Base-by-base conservation (phyloP, 768 basidiomycete genomes). In the Tricholoma sp. region DNA sequence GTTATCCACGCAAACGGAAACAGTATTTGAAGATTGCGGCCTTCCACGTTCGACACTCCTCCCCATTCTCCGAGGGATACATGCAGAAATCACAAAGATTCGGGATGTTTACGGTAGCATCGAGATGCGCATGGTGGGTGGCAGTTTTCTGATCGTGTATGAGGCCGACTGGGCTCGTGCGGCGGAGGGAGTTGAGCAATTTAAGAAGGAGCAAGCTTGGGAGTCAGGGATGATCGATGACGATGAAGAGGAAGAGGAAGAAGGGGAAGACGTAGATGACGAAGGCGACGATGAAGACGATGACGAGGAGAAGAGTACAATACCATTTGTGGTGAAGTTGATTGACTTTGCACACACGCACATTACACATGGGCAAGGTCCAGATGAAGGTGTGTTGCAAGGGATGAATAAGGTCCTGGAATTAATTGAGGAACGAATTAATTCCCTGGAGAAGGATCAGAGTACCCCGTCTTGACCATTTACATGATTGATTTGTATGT, bases 261-360 rank as follows among this genome's bases (percentile, higher is more conserved):
- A 61, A 72, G 62, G 64, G 63, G 58, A 63, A 71, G 57, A 63
- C 2, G 54, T 54, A 8, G 59, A 50, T 0, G 57, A 58, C 0
- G 60, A 61, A 0, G 57, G 59, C 0, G 54, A 56, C 14, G 60
- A 63, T 1, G 60, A 57, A 3, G 62, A 61, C 1, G 59, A 59
- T 0, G 63, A 59, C 54, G 57, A 24, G 54, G 29, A 32, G 52
- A 55, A 45, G 46, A 22, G 3, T 53, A 51, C 27, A 16, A 31
- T 46, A 16, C 80, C 83, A 31, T 88, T 81, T 60, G 75, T 78
- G 12, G 77, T 97, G 58, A 87, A 86, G 61, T 73, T 97, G 61
- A 98, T 98, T 62, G 96, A 99, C 74, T 98, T 99, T 69, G 95
- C 94, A 6, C 96, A 98, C 69, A 88, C 94, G 2, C 74, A 80